Evolutionary conservation across 2,329 filamentous ascomycete species (phyloP).

Genomic region (Fusarium pseudonygamai): DNA sequence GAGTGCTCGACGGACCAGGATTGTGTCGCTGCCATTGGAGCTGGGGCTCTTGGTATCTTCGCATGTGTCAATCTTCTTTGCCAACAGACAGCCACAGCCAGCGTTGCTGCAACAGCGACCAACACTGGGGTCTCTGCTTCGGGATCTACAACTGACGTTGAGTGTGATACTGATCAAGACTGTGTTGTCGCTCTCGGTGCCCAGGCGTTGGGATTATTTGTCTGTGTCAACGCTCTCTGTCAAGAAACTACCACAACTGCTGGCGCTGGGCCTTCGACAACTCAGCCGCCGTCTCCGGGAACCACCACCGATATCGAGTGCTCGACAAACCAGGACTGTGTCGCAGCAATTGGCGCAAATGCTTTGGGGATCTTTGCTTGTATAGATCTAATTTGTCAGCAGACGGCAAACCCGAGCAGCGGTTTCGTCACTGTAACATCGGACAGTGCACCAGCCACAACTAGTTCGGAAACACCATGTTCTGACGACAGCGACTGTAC

Average conservation of each 20-base stretch:
- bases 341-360: not conserved
- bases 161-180: constrained; percentile 7
- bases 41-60: not conserved
- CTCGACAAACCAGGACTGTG: constrained; percentile 6
- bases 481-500: constrained; percentile 1
- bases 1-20: constrained; percentile 5
- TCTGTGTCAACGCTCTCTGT: constrained; percentile 3
- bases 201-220: not conserved
- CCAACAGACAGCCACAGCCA: not conserved
- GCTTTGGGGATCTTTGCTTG: constrained; percentile 11
- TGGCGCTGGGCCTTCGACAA: not conserved
- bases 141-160: not conserved
- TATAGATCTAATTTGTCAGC: constrained; percentile 6
- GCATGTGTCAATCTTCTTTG: constrained; percentile 10
- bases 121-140: not conserved
- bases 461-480: not conserved
- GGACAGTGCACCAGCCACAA: not conserved
- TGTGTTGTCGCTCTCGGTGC: not conserved
- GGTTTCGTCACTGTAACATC: constrained; percentile 7
- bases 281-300: not conserved
- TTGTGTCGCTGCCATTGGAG: constrained; percentile 4
- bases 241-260: not conserved
- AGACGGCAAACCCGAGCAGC: not conserved
- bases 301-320: not conserved
- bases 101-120: not conserved